A percentile compares a stretch with the other conserved stretches of the same genome.
Evolutionary conservation across 345 rosid species (phyloP).

Genomic region (Passiflora organensis): DNA sequence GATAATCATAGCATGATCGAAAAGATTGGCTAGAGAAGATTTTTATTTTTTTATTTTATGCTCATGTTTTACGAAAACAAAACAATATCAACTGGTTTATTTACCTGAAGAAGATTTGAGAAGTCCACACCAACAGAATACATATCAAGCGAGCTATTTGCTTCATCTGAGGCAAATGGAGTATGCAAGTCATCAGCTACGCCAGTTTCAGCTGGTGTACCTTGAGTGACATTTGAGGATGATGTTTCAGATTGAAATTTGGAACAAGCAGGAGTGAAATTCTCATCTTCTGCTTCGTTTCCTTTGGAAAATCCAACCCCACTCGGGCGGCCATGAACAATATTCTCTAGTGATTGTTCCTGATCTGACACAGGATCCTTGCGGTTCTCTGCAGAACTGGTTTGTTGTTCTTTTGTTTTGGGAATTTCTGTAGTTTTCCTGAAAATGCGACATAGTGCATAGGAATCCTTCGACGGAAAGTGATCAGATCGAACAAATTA

Average conservation of each 20-base stretch:
- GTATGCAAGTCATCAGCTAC: constrained; percentile 7
- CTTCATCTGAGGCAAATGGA: constrained; percentile 47
- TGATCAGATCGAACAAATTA: too few species aligned
- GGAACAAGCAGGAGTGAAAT: constrained; percentile 12
- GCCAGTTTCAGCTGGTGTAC: constrained; percentile 11
- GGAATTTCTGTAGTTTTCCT: constrained; percentile 53
- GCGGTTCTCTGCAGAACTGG: constrained; percentile 12
- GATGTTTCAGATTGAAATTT: constrained; percentile 46
- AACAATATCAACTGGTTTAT: neutral
- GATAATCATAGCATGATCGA: constrained; percentile 28
- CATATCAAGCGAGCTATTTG: constrained; percentile 38
- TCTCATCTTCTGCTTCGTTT: constrained; percentile 30
- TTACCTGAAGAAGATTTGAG: constrained; percentile 44
- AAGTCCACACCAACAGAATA: constrained; percentile 32
- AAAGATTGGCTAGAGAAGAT: constrained; percentile 17
- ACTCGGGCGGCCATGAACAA: constrained; percentile 5
- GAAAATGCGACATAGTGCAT: constrained; percentile 71
- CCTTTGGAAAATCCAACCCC: constrained; percentile 15
- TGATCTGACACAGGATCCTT: constrained; percentile 16
- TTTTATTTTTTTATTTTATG: neutral
- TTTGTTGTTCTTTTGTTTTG: constrained; percentile 25
- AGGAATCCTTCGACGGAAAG: constrained; percentile 50
- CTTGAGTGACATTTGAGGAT: constrained; percentile 26
- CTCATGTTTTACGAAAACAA: too few species aligned
- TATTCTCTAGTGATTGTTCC: constrained; percentile 15